These are phyloP conservation scores for Puccinellia tenuiflora DNA, from an alignment of 176 grass and related monocot genomes.

Conservation along the genomic window DNA sequence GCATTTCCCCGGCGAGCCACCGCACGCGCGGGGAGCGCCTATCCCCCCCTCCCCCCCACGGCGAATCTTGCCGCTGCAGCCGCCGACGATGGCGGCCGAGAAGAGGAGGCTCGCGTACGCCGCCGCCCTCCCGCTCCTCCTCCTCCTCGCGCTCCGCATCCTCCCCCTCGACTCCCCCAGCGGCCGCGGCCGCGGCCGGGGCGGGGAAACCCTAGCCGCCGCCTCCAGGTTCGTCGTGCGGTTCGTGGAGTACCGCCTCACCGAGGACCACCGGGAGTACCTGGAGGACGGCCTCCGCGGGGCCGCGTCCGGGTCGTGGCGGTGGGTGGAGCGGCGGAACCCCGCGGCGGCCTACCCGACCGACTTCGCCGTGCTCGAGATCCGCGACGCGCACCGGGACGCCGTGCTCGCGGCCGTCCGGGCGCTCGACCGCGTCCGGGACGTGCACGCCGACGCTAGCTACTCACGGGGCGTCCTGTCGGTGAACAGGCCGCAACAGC, in stretches of 20 bases:
- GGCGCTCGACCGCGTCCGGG: conserved; percentile 57
- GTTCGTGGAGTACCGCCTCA: conserved; percentile 57
- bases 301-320: conserved; percentile 38
- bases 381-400: conserved; percentile 36
- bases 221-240: conserved; percentile 65
- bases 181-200: neutral
- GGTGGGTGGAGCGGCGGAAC: conserved; percentile 82
- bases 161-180: neutral
- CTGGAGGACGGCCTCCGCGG: conserved; percentile 39
- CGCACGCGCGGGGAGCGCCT: conserved; percentile 12
- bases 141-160: conserved; percentile 38
- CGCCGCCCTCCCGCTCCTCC: conserved; percentile 31
- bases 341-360: conserved; percentile 66
- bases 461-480: conserved; percentile 62
- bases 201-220: conserved; percentile 10
- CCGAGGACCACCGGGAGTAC: conserved; percentile 59
- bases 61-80: neutral
- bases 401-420: conserved; percentile 34
- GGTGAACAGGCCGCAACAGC: conserved; percentile 5
- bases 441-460: conserved; percentile 59
- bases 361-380: conserved; percentile 82
- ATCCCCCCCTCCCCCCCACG: too few relatives aligned
- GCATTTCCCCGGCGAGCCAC: conserved; percentile 17
- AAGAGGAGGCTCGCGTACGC: conserved; percentile 24
- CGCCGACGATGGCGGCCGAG: conserved; percentile 5